A percentile compares a stretch with the other conserved stretches of the same genome.
phyloP scores from a whole-genome alignment of 2,329 filamentous ascomycete genomes.

The Onygena corvina region DNA sequence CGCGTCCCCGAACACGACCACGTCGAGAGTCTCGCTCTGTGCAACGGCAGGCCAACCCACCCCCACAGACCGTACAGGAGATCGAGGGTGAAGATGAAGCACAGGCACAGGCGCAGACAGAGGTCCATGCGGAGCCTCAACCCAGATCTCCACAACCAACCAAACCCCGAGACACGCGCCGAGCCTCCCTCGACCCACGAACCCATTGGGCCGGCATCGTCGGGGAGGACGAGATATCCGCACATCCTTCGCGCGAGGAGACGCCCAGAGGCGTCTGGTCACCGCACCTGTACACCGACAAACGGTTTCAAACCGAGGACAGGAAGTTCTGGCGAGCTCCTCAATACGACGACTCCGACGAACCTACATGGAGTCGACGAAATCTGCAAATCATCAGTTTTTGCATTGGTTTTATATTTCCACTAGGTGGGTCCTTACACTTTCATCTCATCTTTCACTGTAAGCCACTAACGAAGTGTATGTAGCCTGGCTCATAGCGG shows the following conservation, averaged over 20 bases:
- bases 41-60: background rate
- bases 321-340: slow-evolving; percentile 61
- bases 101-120: slow-evolving; percentile 12
- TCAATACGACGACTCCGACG: slow-evolving; percentile 53
- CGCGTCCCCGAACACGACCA: slow-evolving; percentile 21
- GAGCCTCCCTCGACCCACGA: slow-evolving; percentile 25
- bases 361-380: slow-evolving; percentile 50
- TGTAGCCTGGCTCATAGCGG: slow-evolving; percentile 66
- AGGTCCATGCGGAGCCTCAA: too few species aligned
- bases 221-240: slow-evolving; percentile 11
- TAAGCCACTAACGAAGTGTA: slow-evolving; percentile 16
- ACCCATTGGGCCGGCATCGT: slow-evolving; percentile 29
- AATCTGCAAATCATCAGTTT: slow-evolving; percentile 68
- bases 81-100: background rate
- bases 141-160: background rate
- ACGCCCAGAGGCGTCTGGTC: slow-evolving; percentile 54
- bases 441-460: slow-evolving; percentile 7
- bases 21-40: slow-evolving; percentile 15
- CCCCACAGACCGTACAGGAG: background rate
- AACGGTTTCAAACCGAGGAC: slow-evolving; percentile 42
- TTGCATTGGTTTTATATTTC: slow-evolving; percentile 64
- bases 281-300: slow-evolving; percentile 57
- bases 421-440: slow-evolving; percentile 45
- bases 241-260: slow-evolving; percentile 26
- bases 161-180: background rate